Evolutionary conservation across 768 basidiomycete genomes (phyloP).

Genomic region (Phylloporus arenicola): DNA sequence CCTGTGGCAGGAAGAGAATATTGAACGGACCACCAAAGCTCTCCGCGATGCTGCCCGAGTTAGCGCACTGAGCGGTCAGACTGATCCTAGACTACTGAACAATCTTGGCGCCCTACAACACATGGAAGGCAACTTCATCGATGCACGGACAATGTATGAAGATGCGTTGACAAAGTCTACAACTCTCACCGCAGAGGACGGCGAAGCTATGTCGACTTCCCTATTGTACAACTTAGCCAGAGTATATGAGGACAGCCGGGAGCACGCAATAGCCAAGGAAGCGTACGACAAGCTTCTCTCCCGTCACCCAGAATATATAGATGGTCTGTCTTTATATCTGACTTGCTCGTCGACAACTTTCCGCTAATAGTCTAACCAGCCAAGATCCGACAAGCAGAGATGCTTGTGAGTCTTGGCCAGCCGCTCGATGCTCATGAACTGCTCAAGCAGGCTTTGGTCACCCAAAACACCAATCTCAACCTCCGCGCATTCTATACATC

Average conservation of each 20-base stretch:
- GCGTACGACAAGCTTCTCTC: constrained; percentile 83
- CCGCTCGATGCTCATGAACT: constrained; percentile 82
- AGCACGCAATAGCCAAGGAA: constrained; percentile 66
- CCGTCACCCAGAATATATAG: constrained; percentile 94
- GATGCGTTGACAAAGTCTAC: constrained; percentile 60
- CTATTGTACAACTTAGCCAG: constrained; percentile 89
- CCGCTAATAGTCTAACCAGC: constrained; percentile 43
- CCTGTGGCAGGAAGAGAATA: constrained; percentile 78
- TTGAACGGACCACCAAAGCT: constrained; percentile 68
- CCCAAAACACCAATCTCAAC: constrained; percentile 75
- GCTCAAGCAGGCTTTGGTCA: constrained; percentile 80
- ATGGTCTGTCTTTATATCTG: constrained; percentile 55
- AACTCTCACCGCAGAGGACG: constrained; percentile 39
- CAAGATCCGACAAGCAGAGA: constrained; percentile 85
- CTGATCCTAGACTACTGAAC: constrained; percentile 69
- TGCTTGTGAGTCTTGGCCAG: constrained; percentile 64
- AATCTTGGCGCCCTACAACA: constrained; percentile 77
- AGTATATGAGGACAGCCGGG: constrained; percentile 82
- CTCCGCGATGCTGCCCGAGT: constrained; percentile 69
- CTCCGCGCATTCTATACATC: constrained; percentile 91
- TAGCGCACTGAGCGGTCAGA: constrained; percentile 43
- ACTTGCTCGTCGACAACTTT: neutral
- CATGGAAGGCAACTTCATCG: constrained; percentile 52
- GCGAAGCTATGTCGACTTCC: constrained; percentile 73
- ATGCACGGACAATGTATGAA: constrained; percentile 67